phyloP scores from a whole-genome alignment of 208 protist genomes.

The Acanthamoeba polyphaga region DNA sequence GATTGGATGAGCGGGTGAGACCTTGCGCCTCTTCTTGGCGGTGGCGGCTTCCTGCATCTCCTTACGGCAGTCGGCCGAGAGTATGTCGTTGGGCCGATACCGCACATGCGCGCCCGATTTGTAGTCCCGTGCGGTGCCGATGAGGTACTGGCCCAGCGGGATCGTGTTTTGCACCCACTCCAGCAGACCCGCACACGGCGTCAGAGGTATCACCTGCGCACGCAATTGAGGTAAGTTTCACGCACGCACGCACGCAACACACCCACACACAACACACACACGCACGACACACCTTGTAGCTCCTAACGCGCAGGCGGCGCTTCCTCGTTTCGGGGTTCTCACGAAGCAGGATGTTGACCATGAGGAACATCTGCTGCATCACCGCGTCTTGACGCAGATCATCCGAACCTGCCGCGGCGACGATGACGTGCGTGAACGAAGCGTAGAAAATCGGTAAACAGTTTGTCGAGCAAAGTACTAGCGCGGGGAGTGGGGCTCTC shows the following conservation, averaged over 20 bases:
- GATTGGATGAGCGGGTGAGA: neutral
- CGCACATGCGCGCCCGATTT: conserved; percentile 52
- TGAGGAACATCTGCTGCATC: conserved; percentile 96
- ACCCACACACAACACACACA: neutral
- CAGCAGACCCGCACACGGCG: conserved; percentile 93
- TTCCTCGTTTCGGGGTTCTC: conserved; percentile 65
- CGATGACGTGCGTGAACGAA: neutral
- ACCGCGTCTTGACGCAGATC: conserved; percentile 97
- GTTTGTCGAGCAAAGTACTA: too few relatives aligned
- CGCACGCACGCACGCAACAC: conserved; percentile 72
- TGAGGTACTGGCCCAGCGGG: conserved; percentile 93
- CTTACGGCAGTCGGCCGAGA: conserved; percentile 65
- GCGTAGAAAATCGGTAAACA: too few relatives aligned
- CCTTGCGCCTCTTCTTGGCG: conserved; percentile 44
- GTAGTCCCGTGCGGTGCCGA: conserved; percentile 80
- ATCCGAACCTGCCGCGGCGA: conserved; percentile 89
- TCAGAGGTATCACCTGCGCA: conserved; percentile 88
- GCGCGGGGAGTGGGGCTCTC: neutral
- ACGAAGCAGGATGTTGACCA: conserved; percentile 92
- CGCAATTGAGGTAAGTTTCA: neutral
- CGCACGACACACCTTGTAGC: conserved; percentile 93
- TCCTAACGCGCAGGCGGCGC: conserved; percentile 90
- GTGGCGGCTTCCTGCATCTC: conserved; percentile 56
- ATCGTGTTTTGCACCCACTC: conserved; percentile 95
- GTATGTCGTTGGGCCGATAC: conserved; percentile 54